Base-by-base conservation (phyloP, 768 basidiomycete genomes). In the Lactarius sp. region DNA sequence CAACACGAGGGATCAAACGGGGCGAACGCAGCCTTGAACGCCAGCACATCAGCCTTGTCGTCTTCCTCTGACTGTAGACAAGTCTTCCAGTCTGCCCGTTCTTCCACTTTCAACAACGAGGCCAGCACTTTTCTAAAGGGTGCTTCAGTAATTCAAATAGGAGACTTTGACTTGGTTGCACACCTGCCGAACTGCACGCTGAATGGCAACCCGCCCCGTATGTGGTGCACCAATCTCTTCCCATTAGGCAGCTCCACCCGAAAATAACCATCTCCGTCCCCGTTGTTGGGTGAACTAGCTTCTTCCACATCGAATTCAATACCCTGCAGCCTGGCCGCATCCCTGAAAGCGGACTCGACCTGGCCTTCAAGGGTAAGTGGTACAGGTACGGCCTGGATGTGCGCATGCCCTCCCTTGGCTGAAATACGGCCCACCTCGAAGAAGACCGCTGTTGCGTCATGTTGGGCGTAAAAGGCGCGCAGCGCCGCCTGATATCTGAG, bases 131-230 rank as follows among this genome's bases (percentile, higher is more conserved):
- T 85, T 75, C 96, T 98, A 71, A 69, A 64, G 55, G 27, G 18
- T 65, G 37, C 62, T 64, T 52, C 5, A 47, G 56, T 36, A 36
- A 16, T 53, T 20, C 36, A 49, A 36, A 37, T 20, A 10, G 42
- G 36, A n/a, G 37, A 31, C 4, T 8, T 34, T 2, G 2, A 41
- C 52, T 33, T 41, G 36, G 46, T 61, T 46, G 72, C 85, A 71
- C 71, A 96, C 95, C 96, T 84, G 65, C 94, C 95, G 75, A 98
- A 98, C 72, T 98, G 94, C 51, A 98, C 78, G 67, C 86, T 87
- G 71, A 98, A 98, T 39, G 87, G 86, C 55, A 84, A 78, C 20
- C 87, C 80, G 37, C 86, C 84, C 71, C 86, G 86, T 70, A 98
- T 83, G 67, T 94, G 74, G 75, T 98, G 93, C 39, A 98, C 86